These are phyloP conservation scores for Xylaria polymorpha DNA, from an alignment of 2,329 filamentous ascomycete species.

Conservation along the genomic window DNA sequence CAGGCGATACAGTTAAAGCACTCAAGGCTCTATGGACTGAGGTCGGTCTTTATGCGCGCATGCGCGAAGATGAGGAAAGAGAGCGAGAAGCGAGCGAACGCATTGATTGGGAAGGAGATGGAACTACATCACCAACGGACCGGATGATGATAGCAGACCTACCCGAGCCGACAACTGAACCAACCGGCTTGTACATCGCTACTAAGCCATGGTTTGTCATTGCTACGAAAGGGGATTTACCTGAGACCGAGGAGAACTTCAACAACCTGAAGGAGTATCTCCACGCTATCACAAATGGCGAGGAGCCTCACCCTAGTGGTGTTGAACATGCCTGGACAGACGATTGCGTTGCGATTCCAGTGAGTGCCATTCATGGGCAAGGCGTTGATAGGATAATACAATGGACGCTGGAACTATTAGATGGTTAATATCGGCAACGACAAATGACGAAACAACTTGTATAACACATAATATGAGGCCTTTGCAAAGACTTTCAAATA, in stretches of 20 bases:
- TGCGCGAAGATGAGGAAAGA: slow-evolving; percentile 78
- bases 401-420: slow-evolving; percentile 76
- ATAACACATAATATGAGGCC: slow-evolving; percentile 6
- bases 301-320: slow-evolving; percentile 77
- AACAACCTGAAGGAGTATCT: slow-evolving; percentile 76
- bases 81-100: slow-evolving; percentile 68
- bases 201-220: slow-evolving; percentile 97
- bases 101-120: slow-evolving; percentile 70
- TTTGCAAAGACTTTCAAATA: background rate
- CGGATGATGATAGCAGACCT: slow-evolving; percentile 50
- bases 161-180: slow-evolving; percentile 25
- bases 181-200: slow-evolving; percentile 76
- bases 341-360: slow-evolving; percentile 78
- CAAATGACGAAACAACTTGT: background rate
- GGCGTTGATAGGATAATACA: slow-evolving; percentile 81
- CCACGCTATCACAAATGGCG: slow-evolving; percentile 69
- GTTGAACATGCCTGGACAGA: slow-evolving; percentile 67
- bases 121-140: slow-evolving; percentile 47
- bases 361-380: slow-evolving; percentile 89
- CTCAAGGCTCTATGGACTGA: slow-evolving; percentile 89
- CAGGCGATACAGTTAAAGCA: slow-evolving; percentile 81
- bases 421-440: slow-evolving; percentile 52
- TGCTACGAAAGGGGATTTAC: slow-evolving; percentile 90
- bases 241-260: slow-evolving; percentile 83
- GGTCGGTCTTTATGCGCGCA: slow-evolving; percentile 85